Conservation (phyloP, 805 yeast species). For the Saccharomycopsis sp. region DNA sequence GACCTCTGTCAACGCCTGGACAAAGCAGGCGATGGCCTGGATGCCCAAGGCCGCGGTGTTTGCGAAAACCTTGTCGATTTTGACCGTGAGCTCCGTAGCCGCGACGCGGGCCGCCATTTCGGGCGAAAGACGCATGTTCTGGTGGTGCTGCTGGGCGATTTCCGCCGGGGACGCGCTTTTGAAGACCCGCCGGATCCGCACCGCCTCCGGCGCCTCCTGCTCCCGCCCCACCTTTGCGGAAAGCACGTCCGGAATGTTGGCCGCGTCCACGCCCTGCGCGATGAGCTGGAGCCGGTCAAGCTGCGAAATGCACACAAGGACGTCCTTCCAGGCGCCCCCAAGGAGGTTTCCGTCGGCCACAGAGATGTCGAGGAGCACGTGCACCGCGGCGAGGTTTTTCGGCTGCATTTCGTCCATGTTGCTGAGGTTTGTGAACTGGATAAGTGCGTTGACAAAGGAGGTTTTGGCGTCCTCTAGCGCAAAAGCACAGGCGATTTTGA, state of each 20-base stretch:
- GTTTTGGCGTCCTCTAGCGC: constrained; percentile 78
- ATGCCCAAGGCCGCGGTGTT: constrained; percentile 76
- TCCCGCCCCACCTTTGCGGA: constrained; percentile 49
- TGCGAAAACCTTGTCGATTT: constrained; percentile 82
- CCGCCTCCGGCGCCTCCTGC: background rate
- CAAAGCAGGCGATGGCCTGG: constrained; percentile 79
- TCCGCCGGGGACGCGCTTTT: constrained; percentile 46
- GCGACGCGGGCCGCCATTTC: constrained; percentile 51
- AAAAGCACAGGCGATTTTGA: constrained; percentile 77
- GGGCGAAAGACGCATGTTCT: constrained; percentile 58
- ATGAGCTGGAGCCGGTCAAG: constrained; percentile 84
- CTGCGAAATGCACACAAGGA: constrained; percentile 78
- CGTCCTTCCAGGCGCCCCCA: constrained; percentile 75
- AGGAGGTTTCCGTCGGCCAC: constrained; percentile 72
- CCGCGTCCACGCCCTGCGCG: constrained; percentile 81
- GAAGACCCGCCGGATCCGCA: constrained; percentile 27
- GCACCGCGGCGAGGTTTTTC: constrained; percentile 78
- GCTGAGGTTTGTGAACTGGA: constrained; percentile 77
- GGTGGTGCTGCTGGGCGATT: constrained; percentile 61
- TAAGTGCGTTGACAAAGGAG: constrained; percentile 83
- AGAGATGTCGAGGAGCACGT: constrained; percentile 68
- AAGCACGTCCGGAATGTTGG: constrained; percentile 71
- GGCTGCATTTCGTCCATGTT: constrained; percentile 69
- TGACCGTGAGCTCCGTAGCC: constrained; percentile 65
- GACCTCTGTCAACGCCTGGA: constrained; percentile 78